phyloP scores from a whole-genome alignment of 2,329 filamentous ascomycete species.

The Byssoonygena ceratinophila region DNA sequence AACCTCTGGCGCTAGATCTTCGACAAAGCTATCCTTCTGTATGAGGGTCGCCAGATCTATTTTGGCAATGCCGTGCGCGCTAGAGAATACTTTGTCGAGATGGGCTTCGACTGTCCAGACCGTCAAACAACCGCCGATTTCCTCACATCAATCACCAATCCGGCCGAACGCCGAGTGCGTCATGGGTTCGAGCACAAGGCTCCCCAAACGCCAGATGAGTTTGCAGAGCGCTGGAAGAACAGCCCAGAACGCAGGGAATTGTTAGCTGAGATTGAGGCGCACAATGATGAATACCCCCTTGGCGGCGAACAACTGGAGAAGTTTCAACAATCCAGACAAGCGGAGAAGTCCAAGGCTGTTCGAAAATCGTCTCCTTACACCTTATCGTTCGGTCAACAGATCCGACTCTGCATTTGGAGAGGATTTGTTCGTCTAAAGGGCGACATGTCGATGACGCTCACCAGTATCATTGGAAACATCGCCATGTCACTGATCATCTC shows the following conservation, averaged over 20 bases:
- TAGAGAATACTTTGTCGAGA: slow-evolving; percentile 60
- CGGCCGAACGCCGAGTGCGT: slow-evolving; percentile 67
- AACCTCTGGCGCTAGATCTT: slow-evolving; percentile 44
- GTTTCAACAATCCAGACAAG: slow-evolving; percentile 27
- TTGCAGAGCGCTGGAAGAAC: slow-evolving; percentile 48
- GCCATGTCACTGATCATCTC: slow-evolving; percentile 67
- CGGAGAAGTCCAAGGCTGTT: slow-evolving; percentile 36
- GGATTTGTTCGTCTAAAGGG: slow-evolving; percentile 66
- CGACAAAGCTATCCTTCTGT: slow-evolving; percentile 75
- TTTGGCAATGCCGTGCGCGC: slow-evolving; percentile 61
- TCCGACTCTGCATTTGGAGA: slow-evolving; percentile 68
- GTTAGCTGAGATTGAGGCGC: slow-evolving; percentile 36
- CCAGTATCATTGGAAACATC: slow-evolving; percentile 57
- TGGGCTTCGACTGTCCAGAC: slow-evolving; percentile 64
- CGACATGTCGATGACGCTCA: slow-evolving; percentile 64
- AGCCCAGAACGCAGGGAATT: slow-evolving; percentile 40
- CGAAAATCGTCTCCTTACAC: slow-evolving; percentile 71
- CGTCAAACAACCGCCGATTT: slow-evolving; percentile 75
- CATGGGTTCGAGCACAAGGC: slow-evolving; percentile 44
- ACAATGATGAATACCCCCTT: slow-evolving; percentile 35
- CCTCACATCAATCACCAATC: slow-evolving; percentile 69
- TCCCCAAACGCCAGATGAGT: slow-evolving; percentile 61
- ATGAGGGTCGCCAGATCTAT: slow-evolving; percentile 63
- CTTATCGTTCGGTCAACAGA: slow-evolving; percentile 63
- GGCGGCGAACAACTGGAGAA: slow-evolving; percentile 18